These are phyloP conservation scores for Haplosporangium gracile DNA, from an alignment of 192 early-diverging fungal genomes.

Conservation along the genomic window DNA sequence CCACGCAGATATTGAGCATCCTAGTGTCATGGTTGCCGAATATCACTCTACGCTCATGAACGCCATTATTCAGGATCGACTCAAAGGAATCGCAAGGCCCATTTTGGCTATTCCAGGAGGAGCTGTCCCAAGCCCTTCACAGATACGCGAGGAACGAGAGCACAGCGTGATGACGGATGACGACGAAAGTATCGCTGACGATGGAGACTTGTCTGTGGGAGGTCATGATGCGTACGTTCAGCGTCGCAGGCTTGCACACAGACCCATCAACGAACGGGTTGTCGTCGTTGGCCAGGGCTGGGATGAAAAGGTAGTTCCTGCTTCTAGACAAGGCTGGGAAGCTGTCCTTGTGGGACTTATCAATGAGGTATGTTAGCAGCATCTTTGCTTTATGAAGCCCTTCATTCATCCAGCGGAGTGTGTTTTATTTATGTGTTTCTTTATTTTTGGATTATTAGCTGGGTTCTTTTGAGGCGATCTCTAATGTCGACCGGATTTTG, in stretches of 20 bases:
- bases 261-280: constrained; percentile 55
- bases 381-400: background rate
- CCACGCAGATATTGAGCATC: constrained; percentile 50
- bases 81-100: constrained; percentile 51
- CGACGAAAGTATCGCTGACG: constrained; percentile 31
- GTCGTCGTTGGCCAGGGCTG: constrained; percentile 58
- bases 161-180: constrained; percentile 48
- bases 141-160: constrained; percentile 26
- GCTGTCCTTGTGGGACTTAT: constrained; percentile 62
- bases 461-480: constrained; percentile 59
- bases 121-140: background rate
- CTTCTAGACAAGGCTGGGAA: constrained; percentile 60
- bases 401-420: background rate
- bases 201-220: constrained; percentile 30
- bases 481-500: constrained; percentile 60
- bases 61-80: constrained; percentile 59
- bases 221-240: constrained; percentile 30
- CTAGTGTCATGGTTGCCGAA: constrained; percentile 61
- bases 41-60: constrained; percentile 65
- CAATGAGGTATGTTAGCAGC: constrained; percentile 56
- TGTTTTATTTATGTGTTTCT: background rate
- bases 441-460: constrained; percentile 47
- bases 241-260: constrained; percentile 22
- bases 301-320: constrained; percentile 55
- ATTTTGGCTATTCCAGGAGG: constrained; percentile 11